Percentiles rank a stretch among this genome's conserved stretches.
Evolutionary conservation across 768 basidiomycete genomes (phyloP).

Genomic region (Mycena olivaceomarginata): DNA sequence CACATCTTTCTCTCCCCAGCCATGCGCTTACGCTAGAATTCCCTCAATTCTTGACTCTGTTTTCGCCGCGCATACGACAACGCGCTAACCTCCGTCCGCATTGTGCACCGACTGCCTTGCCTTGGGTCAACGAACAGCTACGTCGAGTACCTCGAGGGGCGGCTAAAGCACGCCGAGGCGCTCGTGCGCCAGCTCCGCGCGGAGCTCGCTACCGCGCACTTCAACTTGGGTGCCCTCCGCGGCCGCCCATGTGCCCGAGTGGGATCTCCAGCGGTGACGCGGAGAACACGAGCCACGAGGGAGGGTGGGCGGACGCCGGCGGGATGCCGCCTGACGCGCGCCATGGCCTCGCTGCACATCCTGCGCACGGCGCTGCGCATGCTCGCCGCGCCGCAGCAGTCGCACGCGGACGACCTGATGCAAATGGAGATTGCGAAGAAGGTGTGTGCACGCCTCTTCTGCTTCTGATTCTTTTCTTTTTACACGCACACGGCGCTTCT

Average conservation of each 20-base stretch:
- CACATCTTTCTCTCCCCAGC: constrained; percentile 6
- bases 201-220: constrained; percentile 1
- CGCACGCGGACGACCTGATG: constrained; percentile 13
- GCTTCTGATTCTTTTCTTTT: background rate
- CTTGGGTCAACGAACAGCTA: constrained; percentile 1
- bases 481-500: background rate
- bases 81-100: constrained; percentile 2
- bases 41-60: background rate
- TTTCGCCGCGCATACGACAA: background rate
- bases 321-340: constrained; percentile 6
- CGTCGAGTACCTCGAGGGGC: constrained; percentile 5
- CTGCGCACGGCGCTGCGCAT: constrained; percentile 4
- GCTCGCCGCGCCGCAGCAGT: background rate
- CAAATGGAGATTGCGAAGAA: background rate
- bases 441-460: constrained; percentile 13
- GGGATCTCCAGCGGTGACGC: background rate
- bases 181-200: constrained; percentile 1
- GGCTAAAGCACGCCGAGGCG: constrained; percentile 5
- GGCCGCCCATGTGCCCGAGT: background rate
- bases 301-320: background rate
- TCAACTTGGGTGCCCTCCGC: background rate
- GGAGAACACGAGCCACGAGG: background rate
- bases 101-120: constrained; percentile 3
- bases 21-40: constrained; percentile 6
- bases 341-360: constrained; percentile 4